phyloP scores from a whole-genome alignment of 306 rosid genomes.

The Spatholobus suberectus region DNA sequence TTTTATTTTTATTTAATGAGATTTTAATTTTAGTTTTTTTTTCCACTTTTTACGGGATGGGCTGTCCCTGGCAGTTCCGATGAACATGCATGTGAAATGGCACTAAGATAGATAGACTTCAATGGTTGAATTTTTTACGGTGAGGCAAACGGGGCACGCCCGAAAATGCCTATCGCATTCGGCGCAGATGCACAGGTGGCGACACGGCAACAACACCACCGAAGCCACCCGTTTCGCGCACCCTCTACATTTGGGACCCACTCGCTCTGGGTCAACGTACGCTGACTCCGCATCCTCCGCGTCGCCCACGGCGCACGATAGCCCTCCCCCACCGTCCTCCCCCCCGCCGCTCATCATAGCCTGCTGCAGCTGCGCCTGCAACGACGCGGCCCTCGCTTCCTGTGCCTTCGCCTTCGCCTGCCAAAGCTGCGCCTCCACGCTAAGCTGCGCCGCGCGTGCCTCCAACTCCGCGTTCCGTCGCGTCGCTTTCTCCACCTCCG shows the following conservation, averaged over 20 bases:
- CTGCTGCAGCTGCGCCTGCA: slow-evolving; percentile 78
- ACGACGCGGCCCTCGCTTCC: slow-evolving; percentile 69
- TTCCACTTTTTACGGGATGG: too few relatives aligned
- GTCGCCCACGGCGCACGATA: slow-evolving; percentile 54
- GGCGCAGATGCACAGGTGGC: slow-evolving; percentile 77
- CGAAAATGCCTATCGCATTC: slow-evolving; percentile 69
- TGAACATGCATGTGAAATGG: slow-evolving; percentile 48
- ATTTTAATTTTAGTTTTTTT: neutral
- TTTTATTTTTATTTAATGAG: neutral
- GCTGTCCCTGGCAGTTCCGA: too few relatives aligned
- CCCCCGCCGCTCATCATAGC: slow-evolving; percentile 58
- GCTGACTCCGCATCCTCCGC: slow-evolving; percentile 95
- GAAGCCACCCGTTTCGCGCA: slow-evolving; percentile 75
- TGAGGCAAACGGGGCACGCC: slow-evolving; percentile 79
- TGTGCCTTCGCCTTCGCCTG: slow-evolving; percentile 80
- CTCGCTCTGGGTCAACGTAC: slow-evolving; percentile 74
- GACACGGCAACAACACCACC: slow-evolving; percentile 84
- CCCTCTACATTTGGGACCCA: slow-evolving; percentile 74
- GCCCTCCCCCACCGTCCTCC: slow-evolving; percentile 48
- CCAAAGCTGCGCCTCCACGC: slow-evolving; percentile 81
- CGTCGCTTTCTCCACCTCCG: slow-evolving; percentile 69
- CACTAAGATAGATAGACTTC: slow-evolving; percentile 69
- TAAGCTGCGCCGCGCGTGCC: slow-evolving; percentile 83
- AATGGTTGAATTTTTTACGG: slow-evolving; percentile 74
- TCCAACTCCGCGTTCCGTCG: slow-evolving; percentile 79